Evolutionary conservation across 208 protist genomes (phyloP), one percentile per base, ranked within the genome.

Genomic region (Angomonas deanei): DNA sequence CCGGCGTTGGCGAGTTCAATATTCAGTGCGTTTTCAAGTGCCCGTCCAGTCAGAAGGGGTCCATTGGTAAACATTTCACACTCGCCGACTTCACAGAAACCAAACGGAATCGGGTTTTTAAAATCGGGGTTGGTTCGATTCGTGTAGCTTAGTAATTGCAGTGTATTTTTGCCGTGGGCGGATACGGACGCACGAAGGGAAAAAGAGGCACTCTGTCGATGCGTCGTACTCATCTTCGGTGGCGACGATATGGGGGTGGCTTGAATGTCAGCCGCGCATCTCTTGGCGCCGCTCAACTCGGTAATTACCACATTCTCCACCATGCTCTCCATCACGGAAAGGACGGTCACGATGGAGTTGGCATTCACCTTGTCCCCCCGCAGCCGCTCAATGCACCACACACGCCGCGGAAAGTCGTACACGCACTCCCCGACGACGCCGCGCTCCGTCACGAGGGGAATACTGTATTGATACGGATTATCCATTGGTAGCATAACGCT

Each of bases 281-380:
- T 32, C n/a, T 48, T 52, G 21, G 46, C 27, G 21, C 4, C 32
- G 52, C 13, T 53, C 24, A 28, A 38, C 21, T 38, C 27, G 21
- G 2, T 32, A 17, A 47, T 28, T 17, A 21, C 47, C 15, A 10
- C 15, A 2, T 86, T 61, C 57, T 94, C 84, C 10, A 83, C 84
- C 21, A 91, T 47, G 53, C 82, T 90, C 55, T 94, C 84, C 49
- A 87, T 56, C 0, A 94, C 84, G 10, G 88, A 94, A 49, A 92
- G 82, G 58, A 76, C 78, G 10, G 88, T 94, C 21, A 86, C 70
- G 53, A 94, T 79, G 24, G 82, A 90, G 66, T 94, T 94, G 15
- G 88, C 82, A 3, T 85, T 75, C 34, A 38, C 64, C 42, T 86
- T 86, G 66, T 94, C 88, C 8, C 28, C 66, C 2, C 88, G 79